phyloP scores from a whole-genome alignment of 768 basidiomycete genomes.

The Leccinum broughii region DNA sequence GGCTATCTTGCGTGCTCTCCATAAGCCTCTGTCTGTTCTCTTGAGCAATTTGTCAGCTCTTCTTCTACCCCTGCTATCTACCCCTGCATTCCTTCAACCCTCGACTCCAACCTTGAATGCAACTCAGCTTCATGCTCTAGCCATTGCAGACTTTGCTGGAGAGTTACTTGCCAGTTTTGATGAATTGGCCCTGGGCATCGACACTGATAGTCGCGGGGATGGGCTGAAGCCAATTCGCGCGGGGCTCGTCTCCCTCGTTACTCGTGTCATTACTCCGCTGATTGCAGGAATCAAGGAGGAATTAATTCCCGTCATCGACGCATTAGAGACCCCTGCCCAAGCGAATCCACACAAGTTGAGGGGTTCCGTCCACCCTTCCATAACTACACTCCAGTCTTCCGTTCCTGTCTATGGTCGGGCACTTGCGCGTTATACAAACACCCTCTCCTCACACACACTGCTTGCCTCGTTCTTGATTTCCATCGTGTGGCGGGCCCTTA shows the following conservation, averaged over 20 bases:
- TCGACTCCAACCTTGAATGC: constrained; percentile 57
- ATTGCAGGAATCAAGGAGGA: constrained; percentile 61
- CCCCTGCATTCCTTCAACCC: constrained; percentile 57
- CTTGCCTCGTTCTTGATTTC: constrained; percentile 74
- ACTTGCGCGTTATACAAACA: constrained; percentile 55
- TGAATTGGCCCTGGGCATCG: constrained; percentile 59
- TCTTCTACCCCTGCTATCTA: constrained; percentile 65
- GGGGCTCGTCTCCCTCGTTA: constrained; percentile 66
- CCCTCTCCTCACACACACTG: constrained; percentile 53
- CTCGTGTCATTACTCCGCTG: constrained; percentile 65
- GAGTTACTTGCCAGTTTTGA: constrained; percentile 75
- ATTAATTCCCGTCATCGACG: constrained; percentile 59
- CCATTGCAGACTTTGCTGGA: constrained; percentile 66
- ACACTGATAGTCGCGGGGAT: constrained; percentile 62
- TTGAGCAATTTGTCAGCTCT: constrained; percentile 68
- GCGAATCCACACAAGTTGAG: constrained; percentile 21
- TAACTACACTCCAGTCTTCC: constrained; percentile 55
- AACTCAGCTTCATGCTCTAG: constrained; percentile 70
- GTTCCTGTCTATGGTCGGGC: constrained; percentile 63
- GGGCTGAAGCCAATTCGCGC: constrained; percentile 70
- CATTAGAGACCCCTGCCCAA: constrained; percentile 51
- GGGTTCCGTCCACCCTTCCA: constrained; percentile 51
- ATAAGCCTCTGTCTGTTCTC: constrained; percentile 75
- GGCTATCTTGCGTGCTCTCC: constrained; percentile 71
- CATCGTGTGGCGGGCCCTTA: constrained; percentile 70